Percentiles rank a stretch among this genome's conserved stretches.
Conservation (phyloP, 2,329 filamentous ascomycete species). For the Hysterium pulicare region DNA sequence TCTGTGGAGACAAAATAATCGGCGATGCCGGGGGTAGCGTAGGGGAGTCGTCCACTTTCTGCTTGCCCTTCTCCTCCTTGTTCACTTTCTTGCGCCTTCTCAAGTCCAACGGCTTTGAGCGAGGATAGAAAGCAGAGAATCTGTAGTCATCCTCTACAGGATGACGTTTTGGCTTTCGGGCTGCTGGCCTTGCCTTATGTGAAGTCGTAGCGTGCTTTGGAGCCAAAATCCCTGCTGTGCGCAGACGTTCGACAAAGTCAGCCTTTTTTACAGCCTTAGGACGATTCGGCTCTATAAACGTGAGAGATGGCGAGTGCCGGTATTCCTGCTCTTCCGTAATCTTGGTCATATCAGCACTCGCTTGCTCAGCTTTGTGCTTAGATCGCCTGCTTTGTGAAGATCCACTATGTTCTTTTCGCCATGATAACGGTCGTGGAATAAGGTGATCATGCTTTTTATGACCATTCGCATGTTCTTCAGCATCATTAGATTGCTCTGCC, state of each 20-base stretch:
- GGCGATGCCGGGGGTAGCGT: background rate
- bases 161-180: background rate
- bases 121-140: constrained; percentile 4
- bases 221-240: too few relatives aligned
- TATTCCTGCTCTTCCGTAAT: too few relatives aligned
- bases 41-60: background rate
- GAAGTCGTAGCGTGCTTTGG: too few relatives aligned
- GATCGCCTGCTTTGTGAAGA: too few relatives aligned
- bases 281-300: too few relatives aligned
- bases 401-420: too few relatives aligned
- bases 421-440: background rate
- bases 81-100: background rate
- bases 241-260: too few relatives aligned
- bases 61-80: background rate
- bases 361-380: background rate
- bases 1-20: background rate
- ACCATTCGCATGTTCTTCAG: background rate
- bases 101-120: background rate
- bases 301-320: too few relatives aligned
- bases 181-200: too few relatives aligned
- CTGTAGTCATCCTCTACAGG: background rate
- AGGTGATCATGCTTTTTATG: background rate
- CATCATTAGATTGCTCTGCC: constrained; percentile 9
- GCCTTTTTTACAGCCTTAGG: too few relatives aligned
- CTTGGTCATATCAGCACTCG: too few relatives aligned